phyloP scores from a whole-genome alignment of 108 stramenopile genomes.

The Nannochloropsis salina region DNA sequence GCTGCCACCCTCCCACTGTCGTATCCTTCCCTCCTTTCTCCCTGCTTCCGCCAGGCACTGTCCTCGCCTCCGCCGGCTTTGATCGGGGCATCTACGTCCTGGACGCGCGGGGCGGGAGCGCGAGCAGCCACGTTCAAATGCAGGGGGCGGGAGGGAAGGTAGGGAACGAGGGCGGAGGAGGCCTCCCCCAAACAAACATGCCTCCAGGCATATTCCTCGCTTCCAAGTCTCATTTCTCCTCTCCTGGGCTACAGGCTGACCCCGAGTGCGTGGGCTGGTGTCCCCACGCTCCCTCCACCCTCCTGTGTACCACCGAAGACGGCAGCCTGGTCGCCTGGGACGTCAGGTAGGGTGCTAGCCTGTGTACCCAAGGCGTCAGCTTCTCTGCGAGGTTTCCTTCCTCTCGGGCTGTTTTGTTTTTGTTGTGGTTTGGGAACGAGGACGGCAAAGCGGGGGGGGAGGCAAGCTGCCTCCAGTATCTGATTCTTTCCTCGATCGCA shows the following conservation, averaged over 20 bases:
- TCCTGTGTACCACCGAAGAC: slow-evolving; percentile 43
- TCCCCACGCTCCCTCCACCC: slow-evolving; percentile 30
- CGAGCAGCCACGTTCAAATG: background rate
- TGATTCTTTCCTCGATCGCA: no score
- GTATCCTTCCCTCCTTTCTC: background rate
- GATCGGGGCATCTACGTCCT: background rate
- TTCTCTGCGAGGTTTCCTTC: no score
- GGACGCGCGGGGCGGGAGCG: background rate
- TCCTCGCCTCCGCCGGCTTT: background rate
- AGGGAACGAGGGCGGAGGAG: background rate
- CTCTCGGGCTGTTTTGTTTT: no score
- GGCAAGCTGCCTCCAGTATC: no score
- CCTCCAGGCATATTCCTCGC: background rate
- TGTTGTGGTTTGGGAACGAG: no score
- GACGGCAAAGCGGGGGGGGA: no score
- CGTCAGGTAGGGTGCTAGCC: slow-evolving; percentile 20
- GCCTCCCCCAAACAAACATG: no score
- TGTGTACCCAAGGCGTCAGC: no score
- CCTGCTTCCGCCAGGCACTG: background rate
- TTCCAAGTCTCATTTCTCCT: background rate
- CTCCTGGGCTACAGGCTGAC: slow-evolving; percentile 22
- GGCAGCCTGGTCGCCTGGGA: slow-evolving; percentile 43
- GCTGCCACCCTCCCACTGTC: background rate
- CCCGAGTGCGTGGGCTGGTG: slow-evolving; percentile 51
- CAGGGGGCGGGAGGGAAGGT: background rate